phyloP scores from a whole-genome alignment of 768 basidiomycete genomes.

The Amanita subjunquillea region DNA sequence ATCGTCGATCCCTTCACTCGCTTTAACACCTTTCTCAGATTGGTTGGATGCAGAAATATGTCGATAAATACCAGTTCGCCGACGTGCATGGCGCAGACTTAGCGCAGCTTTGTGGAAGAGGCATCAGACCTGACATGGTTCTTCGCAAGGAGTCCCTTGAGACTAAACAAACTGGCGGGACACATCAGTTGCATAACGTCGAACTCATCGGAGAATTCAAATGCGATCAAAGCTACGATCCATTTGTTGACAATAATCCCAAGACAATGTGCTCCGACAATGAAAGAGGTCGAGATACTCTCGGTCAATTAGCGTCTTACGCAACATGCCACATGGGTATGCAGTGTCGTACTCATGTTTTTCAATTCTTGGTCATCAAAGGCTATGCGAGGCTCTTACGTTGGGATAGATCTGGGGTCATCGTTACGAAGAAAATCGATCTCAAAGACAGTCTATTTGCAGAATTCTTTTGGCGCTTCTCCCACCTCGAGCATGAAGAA shows the following conservation, averaged over 20 bases:
- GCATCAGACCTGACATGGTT: neutral
- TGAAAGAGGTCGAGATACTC: neutral
- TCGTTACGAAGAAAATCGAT: neutral
- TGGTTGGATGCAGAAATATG: too few relatives aligned
- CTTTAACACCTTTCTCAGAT: too few relatives aligned
- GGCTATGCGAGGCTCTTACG: neutral
- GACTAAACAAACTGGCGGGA: neutral
- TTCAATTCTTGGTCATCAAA: neutral
- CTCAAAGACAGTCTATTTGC: neutral
- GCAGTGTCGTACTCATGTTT: neutral
- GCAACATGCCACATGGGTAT: neutral
- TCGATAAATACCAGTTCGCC: too few relatives aligned
- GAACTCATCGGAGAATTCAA: neutral
- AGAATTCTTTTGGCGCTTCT: neutral
- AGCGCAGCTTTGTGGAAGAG: neutral
- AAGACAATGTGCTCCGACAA: neutral
- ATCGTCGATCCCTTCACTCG: too few relatives aligned
- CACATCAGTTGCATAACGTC: neutral
- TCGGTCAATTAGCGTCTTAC: neutral
- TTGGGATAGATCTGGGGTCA: neutral
- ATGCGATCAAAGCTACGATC: neutral
- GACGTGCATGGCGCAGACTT: neutral
- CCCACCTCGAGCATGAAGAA: too few relatives aligned
- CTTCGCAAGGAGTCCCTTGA: neutral
- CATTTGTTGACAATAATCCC: neutral